Base-by-base conservation (phyloP, 1,284 basidiomycete species). In the Heterobasidion irregulare region DNA sequence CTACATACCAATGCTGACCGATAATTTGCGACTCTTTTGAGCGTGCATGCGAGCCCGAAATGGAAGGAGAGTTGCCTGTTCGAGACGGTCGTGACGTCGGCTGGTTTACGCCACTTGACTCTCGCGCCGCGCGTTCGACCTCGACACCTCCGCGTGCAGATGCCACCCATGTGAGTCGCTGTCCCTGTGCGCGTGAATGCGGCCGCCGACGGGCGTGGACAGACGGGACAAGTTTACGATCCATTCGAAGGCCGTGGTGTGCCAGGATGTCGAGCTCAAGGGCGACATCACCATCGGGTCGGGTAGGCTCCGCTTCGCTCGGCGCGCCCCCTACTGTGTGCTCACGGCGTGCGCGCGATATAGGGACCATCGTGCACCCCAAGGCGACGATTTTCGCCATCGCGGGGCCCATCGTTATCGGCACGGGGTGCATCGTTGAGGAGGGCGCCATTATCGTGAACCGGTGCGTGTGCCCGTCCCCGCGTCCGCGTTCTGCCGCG, bases 301-400 rank as follows among this genome's bases (percentile, higher is more conserved):
- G 68, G 89, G 90, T 83, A 50, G 41, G 65, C 34, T 7, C 48
- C 41, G 41, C 6, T 41, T 8, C 15, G 19, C 32, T 45, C 43
- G 18, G 2, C 45, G 18, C 18, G 18, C 18, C 18, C 18, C 18
- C 18, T 50, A 6, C 48, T 15, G 18, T 3, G 6, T 15, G 46
- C 46, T 47, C 16, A 19, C 5, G 9, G n/a, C 6, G 48, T 15
- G 18, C 46, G 9, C 36, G 51, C 19, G 50, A 47, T 1, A 34
- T 58, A 81, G 89, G 89, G 2, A 89, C 88, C 1, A 86, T 98
- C 51, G 82, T 99, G n/a, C 95, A 98, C 63, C 95, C 96, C 0
- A 92, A 92, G 66, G 92, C 91, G 0, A 90, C 89, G 34, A 89
- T 98, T 59, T 87, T 94, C 59, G 94, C 93, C 7, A 82, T 92